Evolutionary conservation across 768 basidiomycete species (phyloP), one percentile per base, ranked within the genome.

Genomic region (Phaeotremella skinneri): DNA sequence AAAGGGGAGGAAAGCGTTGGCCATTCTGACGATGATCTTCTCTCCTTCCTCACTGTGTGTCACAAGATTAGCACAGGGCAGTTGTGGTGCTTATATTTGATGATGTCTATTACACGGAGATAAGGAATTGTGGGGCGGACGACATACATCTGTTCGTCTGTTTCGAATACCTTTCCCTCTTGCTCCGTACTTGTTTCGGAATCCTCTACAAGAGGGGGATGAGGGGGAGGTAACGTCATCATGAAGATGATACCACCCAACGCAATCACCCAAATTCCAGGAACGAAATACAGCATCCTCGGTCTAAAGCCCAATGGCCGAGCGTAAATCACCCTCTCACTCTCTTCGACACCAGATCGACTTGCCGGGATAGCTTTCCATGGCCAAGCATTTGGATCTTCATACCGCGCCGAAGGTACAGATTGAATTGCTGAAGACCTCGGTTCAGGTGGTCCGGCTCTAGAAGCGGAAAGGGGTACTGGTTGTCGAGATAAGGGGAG

Each of bases 271-370:
- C 53, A 60, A 48, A 60, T 48, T 1, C 47, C 52, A 2, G 48
- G 52, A 26, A 60, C 30, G 37, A 60, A 55, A 47, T 53, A 60
- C 4, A 60, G 26, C 59, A 60, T 54, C 27, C 52, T 45, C 4
- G 54, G 52, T 30, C 59, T 21, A 39, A 21, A 37, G 2, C 52
- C 53, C 14, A 60, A 30, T 14, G 59, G 59, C 23, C 59, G 2
- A 5, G 59, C 52, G 39, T 48, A 60, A 25, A 60, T 60, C 29
- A 48, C 52, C 20, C 59, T 52, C 30, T 60, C 59, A 4, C 17
- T 7, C 29, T 60, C 52, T 31, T 32, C 41, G 17, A 25, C 32
- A 6, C 49, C 58, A 17, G 58, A 17, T 21, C 52, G 59, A 0
- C 34, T 23, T 7, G 20, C 13, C 3, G 52, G 11, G 16, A 52